A percentile compares a stretch with the other conserved stretches of the same genome.
phyloP scores from a whole-genome alignment of 371 early-diverging fungal species.

The Saksenaea vasiformis region DNA sequence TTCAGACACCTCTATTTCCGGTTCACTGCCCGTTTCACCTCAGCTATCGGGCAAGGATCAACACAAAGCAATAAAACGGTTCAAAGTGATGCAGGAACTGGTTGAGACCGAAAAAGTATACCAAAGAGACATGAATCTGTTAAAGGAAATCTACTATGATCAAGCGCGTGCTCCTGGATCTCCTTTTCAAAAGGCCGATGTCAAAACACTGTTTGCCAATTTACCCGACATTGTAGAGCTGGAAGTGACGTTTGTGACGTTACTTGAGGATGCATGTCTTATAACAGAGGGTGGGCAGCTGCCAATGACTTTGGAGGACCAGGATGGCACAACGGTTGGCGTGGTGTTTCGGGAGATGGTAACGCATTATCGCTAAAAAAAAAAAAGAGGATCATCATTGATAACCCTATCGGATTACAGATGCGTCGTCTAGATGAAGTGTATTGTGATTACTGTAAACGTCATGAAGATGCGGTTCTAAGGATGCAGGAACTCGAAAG shows the following conservation, averaged over 20 bases:
- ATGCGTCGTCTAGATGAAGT: slow-evolving; percentile 55
- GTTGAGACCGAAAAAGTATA: slow-evolving; percentile 70
- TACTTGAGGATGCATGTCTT: slow-evolving; percentile 48
- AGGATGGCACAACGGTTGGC: slow-evolving; percentile 45
- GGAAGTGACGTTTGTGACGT: slow-evolving; percentile 48
- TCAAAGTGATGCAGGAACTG: slow-evolving; percentile 63
- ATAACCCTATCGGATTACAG: slow-evolving; percentile 21
- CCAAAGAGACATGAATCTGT: slow-evolving; percentile 64
- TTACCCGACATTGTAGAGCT: slow-evolving; percentile 60
- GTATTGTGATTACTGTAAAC: slow-evolving; percentile 75
- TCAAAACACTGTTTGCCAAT: slow-evolving; percentile 69
- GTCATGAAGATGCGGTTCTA: slow-evolving; percentile 67
- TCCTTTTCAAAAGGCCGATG: slow-evolving; percentile 54
- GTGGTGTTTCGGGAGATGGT: slow-evolving; percentile 63
- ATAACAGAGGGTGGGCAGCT: not conserved
- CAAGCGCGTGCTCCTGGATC: slow-evolving; percentile 44
- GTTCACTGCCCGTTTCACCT: slow-evolving; percentile 16
- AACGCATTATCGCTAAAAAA: no score
- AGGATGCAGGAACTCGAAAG: slow-evolving; percentile 61
- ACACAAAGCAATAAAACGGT: slow-evolving; percentile 30
- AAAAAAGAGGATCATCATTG: no score
- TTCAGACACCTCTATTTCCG: slow-evolving; percentile 6
- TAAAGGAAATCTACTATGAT: slow-evolving; percentile 62
- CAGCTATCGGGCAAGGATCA: slow-evolving; percentile 19
- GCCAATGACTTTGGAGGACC: not conserved